Evolutionary conservation across 495 filamentous ascomycete species (phyloP), one percentile per base, ranked within the genome.

Genomic region (Diplogelasinospora grovesii): DNA sequence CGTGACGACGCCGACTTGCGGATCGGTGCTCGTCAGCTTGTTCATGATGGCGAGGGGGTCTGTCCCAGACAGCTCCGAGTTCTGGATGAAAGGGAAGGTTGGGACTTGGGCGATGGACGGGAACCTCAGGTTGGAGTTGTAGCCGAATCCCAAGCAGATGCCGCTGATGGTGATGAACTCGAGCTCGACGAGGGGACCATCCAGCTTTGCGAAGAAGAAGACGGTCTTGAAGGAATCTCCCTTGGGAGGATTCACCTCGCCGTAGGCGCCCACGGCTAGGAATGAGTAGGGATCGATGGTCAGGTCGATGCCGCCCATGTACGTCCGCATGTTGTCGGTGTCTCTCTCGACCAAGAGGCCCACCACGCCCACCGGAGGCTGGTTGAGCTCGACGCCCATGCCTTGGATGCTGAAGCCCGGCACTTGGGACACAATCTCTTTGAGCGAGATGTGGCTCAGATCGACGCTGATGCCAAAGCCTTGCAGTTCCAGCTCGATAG

Each of bases 141-240:
- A 44, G 5, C 57, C 55, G 14, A 54, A 54, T 11, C 55, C 59
- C 10, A 26, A 29, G 29, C 26, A 31, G 8, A 47, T 22, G 20
- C 47, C 44, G 1, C 21, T 50, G 18, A 73, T 55, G 11, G 49
- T 51, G 2, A 60, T 66, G 41, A 64, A 65, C 20, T 59, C 62
- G 8, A 72, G 41, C 0, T 36, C 41, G 16, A 66, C 23, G 22
- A 73, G 25, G 0, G 66, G 70, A 6, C 70, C 70, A 4, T 67
- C 46, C 6, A 71, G 44, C 13, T 42, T 38, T n/a, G 41, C 64
- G 46, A 64, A 69, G 9, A 72, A 36, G 39, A 66, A 69, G n/a
- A 59, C 45, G 48, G 57, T 59, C 18, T 37, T 15, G 11, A 23
- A n/a, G 5, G n/a, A 22, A 21, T 33, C 21, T 8, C 33, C 26